These are phyloP conservation scores for Erythrobasidium hasegawianum DNA, from an alignment of 1,284 basidiomycete genomes.

Conservation along the genomic window DNA sequence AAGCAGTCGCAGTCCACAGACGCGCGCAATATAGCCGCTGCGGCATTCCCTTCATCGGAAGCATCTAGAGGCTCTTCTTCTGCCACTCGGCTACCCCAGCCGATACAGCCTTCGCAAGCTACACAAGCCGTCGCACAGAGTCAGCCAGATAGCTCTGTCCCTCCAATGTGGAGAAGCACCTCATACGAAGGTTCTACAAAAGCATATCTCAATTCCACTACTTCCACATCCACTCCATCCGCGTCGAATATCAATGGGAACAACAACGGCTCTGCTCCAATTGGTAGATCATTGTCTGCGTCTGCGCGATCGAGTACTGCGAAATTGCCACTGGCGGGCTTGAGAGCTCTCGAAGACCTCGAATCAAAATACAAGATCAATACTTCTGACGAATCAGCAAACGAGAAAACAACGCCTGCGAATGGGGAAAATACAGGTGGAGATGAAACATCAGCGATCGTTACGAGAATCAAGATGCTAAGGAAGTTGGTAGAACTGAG, in stretches of 20 bases:
- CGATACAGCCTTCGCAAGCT: too few relatives aligned
- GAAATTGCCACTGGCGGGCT: neutral
- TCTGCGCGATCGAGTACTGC: neutral
- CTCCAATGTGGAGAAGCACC: slow-evolving; percentile 26
- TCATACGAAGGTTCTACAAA: slow-evolving; percentile 31
- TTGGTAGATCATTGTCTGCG: neutral
- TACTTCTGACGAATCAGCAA: neutral
- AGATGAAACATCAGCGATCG: slow-evolving; percentile 5
- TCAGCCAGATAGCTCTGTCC: slow-evolving; percentile 11
- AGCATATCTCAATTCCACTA: slow-evolving; percentile 7
- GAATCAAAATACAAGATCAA: slow-evolving; percentile 1
- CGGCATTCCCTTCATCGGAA: too few relatives aligned
- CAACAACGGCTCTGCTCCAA: neutral
- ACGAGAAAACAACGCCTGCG: neutral
- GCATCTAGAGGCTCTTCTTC: too few relatives aligned
- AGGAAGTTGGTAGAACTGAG: slow-evolving; percentile 18
- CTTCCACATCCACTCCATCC: neutral
- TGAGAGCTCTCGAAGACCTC: slow-evolving; percentile 3
- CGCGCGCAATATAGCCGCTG: too few relatives aligned
- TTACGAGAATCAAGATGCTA: slow-evolving; percentile 9
- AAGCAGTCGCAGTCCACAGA: too few relatives aligned
- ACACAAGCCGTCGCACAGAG: neutral
- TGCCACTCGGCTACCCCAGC: too few relatives aligned
- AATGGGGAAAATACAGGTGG: neutral
- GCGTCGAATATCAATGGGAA: too few relatives aligned